phyloP scores from a whole-genome alignment of 495 filamentous ascomycete species.

The Aspergillus nanangensis region DNA sequence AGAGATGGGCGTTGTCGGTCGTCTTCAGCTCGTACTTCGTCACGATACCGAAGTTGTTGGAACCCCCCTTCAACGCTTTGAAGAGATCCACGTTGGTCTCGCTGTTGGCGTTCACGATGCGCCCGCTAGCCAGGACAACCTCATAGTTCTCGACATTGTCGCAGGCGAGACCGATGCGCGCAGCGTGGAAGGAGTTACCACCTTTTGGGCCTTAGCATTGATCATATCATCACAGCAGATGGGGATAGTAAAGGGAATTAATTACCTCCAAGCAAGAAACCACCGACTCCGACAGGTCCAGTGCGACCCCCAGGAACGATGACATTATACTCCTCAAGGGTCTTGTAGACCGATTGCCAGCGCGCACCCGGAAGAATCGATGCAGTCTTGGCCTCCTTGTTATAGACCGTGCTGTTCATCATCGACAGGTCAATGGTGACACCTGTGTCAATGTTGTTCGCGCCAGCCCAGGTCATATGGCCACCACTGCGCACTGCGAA shows the following conservation, averaged over 20 bases:
- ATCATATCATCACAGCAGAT: background rate
- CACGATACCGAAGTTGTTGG: conserved; percentile 53
- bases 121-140: conserved; percentile 49
- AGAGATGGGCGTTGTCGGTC: conserved; percentile 29
- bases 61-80: conserved; percentile 50
- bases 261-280: conserved; percentile 35
- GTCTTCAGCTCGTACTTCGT: conserved; percentile 41
- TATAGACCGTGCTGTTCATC: conserved; percentile 39
- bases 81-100: conserved; percentile 41
- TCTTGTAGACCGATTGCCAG: conserved; percentile 41
- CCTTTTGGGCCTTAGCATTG: conserved; percentile 44
- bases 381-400: conserved; percentile 28
- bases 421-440: conserved; percentile 47
- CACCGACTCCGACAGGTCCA: conserved; percentile 37
- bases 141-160: conserved; percentile 46
- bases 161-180: conserved; percentile 38
- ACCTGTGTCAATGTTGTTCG: conserved; percentile 38
- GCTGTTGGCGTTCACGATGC: conserved; percentile 43
- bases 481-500: conserved; percentile 48
- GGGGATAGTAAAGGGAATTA: background rate
- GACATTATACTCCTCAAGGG: conserved; percentile 25
- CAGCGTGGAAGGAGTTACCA: conserved; percentile 37
- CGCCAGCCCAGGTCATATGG: conserved; percentile 31
- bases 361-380: conserved; percentile 37
- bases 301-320: conserved; percentile 37